Base-by-base conservation (phyloP, 495 filamentous ascomycete species). In the Ramalina peruviana region DNA sequence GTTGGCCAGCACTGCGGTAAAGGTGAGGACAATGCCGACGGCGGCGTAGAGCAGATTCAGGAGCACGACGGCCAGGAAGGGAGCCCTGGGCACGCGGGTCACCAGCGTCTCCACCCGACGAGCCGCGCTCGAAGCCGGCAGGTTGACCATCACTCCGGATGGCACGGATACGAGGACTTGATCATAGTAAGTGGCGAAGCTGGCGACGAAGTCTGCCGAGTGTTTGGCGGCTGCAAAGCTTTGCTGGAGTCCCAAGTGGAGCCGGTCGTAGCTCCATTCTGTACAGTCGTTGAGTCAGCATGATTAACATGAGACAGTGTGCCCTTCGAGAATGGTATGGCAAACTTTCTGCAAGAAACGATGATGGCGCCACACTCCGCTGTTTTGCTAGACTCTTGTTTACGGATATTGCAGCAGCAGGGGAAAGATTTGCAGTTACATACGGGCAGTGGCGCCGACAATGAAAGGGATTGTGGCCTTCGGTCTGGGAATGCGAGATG, bases 31-130 rank as follows among this genome's bases (percentile, higher is more conserved):
- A 5, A 53, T 36, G 6, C 51, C 54, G 16, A 54, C 15, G 30
- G 36, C n/a, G 17, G 51, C 54, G 23, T 53, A 56, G 26, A 54
- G 43, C n/a, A 56, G 40, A 40, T 54, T 43, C 9, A 54, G 51
- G 6, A 53, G 15, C 4, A 56, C 27, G 25, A 56, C 26, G n/a
- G 51, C 42, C 3, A 53, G 19, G 21, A 56, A 49, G 6, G 54
- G 54, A 7, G 54, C 51, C 16, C 27, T 47, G 13, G 52, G 54
- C 36, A 56, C 36, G 4, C 54, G 25, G 7, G 54, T 38, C 6
- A 54, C 54, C n/a, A 25, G 54, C 15, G 39, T 54, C 19, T 36
- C 27, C 11, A 44, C 40, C 6, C 52, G 12, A 15, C 42, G 52
- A n/a, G 38, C 19, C 19, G 16, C 38, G 46, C 42, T 56, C 13